phyloP scores from a whole-genome alignment of 2,329 filamentous ascomycete species.

The Colletotrichum lentis region DNA sequence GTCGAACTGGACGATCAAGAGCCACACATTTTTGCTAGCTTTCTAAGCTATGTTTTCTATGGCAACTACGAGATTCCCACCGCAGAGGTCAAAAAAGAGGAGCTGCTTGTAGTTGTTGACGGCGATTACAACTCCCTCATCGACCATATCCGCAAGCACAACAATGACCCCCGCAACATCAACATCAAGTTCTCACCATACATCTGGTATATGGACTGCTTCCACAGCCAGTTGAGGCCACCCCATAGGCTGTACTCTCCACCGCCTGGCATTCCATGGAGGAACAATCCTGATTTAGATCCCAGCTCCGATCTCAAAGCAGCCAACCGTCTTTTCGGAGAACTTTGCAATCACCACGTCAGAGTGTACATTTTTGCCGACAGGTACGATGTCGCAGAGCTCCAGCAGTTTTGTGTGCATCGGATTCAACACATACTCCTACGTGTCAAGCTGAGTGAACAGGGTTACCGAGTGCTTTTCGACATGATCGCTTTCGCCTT shows the following conservation, averaged over 20 bases:
- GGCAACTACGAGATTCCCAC: slow-evolving; percentile 5
- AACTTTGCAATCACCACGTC: slow-evolving; percentile 1
- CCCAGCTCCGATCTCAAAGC: neutral
- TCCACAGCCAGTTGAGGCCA: no score
- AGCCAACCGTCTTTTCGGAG: neutral
- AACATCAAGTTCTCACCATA: no score
- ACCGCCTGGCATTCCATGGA: neutral
- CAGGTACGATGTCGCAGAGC: neutral
- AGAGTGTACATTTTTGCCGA: slow-evolving; percentile 20
- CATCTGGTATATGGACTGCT: no score
- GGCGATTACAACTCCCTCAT: neutral
- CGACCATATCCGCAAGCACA: neutral
- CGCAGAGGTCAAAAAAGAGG: no score
- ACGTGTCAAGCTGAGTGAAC: neutral
- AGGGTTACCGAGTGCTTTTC: neutral
- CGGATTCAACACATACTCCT: neutral
- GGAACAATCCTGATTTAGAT: neutral
- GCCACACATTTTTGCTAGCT: slow-evolving; percentile 7
- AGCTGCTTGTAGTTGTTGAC: neutral
- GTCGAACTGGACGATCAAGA: slow-evolving; percentile 1
- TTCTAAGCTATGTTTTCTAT: neutral
- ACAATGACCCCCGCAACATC: no score
- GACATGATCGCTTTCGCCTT: neutral
- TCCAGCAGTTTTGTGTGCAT: neutral
- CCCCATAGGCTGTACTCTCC: neutral